phyloP scores from a whole-genome alignment of 208 protist species.

The Endotrypanum monterogeii region DNA sequence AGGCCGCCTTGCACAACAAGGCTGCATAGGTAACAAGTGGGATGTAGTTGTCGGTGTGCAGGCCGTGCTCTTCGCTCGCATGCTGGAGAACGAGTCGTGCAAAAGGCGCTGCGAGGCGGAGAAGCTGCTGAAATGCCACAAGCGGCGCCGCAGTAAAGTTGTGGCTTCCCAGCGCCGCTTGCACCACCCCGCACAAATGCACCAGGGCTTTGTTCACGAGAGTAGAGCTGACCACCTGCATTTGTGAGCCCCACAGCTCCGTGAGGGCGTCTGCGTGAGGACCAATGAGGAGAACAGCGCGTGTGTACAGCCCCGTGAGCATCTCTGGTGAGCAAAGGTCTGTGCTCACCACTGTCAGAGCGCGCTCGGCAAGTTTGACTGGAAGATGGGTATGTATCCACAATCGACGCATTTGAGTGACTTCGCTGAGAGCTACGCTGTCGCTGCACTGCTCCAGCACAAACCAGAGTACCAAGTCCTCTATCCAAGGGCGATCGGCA shows the following conservation, averaged over 20 bases:
- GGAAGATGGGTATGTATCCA: conserved; percentile 17
- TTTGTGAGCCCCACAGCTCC: conserved; percentile 22
- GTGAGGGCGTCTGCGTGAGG: conserved; percentile 52
- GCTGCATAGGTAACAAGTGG: conserved; percentile 51
- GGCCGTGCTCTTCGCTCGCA: conserved; percentile 19
- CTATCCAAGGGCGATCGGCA: background rate
- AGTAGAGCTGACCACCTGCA: conserved; percentile 29
- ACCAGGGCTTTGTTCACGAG: conserved; percentile 34
- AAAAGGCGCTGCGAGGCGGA: conserved; percentile 37
- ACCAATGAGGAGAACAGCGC: conserved; percentile 46
- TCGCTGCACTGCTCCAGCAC: conserved; percentile 80
- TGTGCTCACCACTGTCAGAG: conserved; percentile 23
- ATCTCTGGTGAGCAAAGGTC: conserved; percentile 19
- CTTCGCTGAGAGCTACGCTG: conserved; percentile 36
- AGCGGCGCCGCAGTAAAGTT: conserved; percentile 2
- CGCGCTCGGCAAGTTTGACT: conserved; percentile 23
- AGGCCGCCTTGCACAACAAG: conserved; percentile 20
- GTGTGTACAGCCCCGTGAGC: conserved; percentile 54
- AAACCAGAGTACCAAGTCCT: conserved; percentile 68
- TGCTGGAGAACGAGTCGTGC: conserved; percentile 28
- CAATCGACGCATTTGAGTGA: conserved; percentile 23
- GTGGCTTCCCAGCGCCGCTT: conserved; percentile 1
- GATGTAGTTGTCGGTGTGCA: conserved; percentile 68
- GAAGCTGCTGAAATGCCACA: conserved; percentile 23
- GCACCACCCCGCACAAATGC: conserved; percentile 14